Conservation (phyloP, 2,329 filamentous ascomycete species). For the Fusarium dimerum region DNA sequence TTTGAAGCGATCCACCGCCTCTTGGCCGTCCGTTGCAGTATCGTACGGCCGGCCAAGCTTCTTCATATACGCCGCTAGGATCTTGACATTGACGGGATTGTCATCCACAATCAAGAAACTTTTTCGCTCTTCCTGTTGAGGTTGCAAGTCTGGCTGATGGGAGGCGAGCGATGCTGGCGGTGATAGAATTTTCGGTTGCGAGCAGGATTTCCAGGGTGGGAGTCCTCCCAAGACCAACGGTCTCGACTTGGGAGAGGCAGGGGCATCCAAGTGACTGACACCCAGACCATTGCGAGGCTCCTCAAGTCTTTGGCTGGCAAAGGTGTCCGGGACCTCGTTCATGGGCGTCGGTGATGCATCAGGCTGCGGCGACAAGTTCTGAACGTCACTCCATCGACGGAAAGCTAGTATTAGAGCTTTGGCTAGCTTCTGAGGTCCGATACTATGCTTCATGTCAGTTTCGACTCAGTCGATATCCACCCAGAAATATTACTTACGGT, state of each 20-base stretch:
- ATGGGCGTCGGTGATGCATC: background rate
- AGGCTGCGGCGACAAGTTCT: constrained; percentile 6
- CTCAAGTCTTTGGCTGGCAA: background rate
- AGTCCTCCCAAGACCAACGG: background rate
- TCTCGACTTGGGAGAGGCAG: background rate
- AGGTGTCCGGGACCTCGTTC: background rate
- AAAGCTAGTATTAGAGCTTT: constrained; percentile 32
- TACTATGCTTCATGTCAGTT: constrained; percentile 14
- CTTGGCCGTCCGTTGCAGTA: constrained; percentile 35
- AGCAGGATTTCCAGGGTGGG: background rate
- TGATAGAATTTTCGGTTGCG: background rate
- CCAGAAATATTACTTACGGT: constrained; percentile 30
- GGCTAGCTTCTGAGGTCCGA: constrained; percentile 41
- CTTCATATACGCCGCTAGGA: constrained; percentile 32
- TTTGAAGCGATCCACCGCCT: constrained; percentile 35
- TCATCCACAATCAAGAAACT: constrained; percentile 24
- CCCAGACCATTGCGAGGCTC: background rate
- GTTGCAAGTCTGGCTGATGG: background rate
- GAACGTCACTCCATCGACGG: constrained; percentile 28
- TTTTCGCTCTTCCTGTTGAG: background rate
- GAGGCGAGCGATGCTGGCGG: background rate
- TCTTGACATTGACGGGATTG: constrained; percentile 23
- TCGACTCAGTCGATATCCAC: background rate
- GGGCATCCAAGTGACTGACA: background rate
- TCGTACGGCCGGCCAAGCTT: constrained; percentile 33